Evolutionary conservation across 1,284 basidiomycete species (phyloP).

Genomic region (Ustilago tritici): DNA sequence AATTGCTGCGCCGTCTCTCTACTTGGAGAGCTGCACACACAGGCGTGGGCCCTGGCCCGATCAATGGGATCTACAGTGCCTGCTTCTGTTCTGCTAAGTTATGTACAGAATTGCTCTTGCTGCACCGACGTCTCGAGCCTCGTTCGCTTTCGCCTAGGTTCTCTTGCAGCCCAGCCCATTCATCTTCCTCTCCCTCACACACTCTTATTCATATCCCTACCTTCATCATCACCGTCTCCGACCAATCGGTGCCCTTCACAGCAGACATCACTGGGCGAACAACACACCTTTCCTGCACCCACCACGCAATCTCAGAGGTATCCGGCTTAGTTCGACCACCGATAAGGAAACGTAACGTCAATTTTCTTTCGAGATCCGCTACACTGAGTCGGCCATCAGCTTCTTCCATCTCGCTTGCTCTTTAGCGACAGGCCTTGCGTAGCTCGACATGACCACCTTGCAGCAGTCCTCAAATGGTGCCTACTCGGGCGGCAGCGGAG

Average conservation of each 20-base stretch:
- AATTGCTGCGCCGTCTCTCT: not conserved
- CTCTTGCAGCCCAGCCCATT: not conserved
- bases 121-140: slow-evolving; percentile 5
- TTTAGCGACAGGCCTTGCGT: not conserved
- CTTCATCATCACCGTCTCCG: not conserved
- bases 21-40: not conserved
- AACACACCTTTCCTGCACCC: not conserved
- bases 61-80: slow-evolving; percentile 14
- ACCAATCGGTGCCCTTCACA: not conserved
- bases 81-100: not conserved
- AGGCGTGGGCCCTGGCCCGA: not conserved
- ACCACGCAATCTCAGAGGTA: not conserved
- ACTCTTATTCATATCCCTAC: not conserved
- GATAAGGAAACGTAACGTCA: not conserved
- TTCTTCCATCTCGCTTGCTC: not conserved
- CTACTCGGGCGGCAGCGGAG: slow-evolving; percentile 3
- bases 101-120: not conserved
- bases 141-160: not conserved
- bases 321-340: not conserved
- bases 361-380: not conserved
- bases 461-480: slow-evolving; percentile 35
- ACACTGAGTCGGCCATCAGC: not conserved
- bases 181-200: slow-evolving; percentile 1
- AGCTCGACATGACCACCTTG: slow-evolving; percentile 35
- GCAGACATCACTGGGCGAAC: not conserved